Evolutionary conservation across 2,329 filamentous ascomycete genomes (phyloP), one percentile per base, ranked within the genome.

Genomic region (Bisporella sp.): DNA sequence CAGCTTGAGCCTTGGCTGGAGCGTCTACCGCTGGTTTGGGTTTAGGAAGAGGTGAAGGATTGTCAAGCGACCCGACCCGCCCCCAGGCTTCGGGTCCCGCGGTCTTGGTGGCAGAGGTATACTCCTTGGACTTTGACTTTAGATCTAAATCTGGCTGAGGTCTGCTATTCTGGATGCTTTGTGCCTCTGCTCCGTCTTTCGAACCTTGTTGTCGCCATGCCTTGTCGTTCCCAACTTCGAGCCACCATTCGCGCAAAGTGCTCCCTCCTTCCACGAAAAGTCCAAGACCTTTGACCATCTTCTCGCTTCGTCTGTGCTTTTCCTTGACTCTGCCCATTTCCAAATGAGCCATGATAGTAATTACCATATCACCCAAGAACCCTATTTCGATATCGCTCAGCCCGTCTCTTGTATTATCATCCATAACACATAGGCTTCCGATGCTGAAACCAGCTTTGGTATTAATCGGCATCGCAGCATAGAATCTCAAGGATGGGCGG

Each of bases 271-370:
- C 49, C 6, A 51, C 46, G 33, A 48, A 51, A 11, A 51, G 33
- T 31, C 49, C 49, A 11, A 49, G 41, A 4, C 49, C 46, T 30
- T 48, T 51, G 4, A 51, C 49, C 49, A 51, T 51, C n/a, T 49
- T 51, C 32, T 49, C 46, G 9, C 49, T 46, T 37, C 49, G 39
- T 13, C 41, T 39, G 6, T 51, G 49, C 9, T 48, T 77, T 52
- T 73, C 76, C 49, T 66, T 73, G 52, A 68, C 75, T 57, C 73
- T 71, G 45, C 69, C 77, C 69, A 71, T 77, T 65, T 81, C 79
- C 6, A 86, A 62, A 52, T 85, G 81, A 37, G 80, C 74, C 68
- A 82, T 80, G 4, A 81, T 70, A 2, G 78, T 75, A 31, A 68
- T 68, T 1, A 75, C 68, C 63, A 84, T 71, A 31, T 78, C 77